Conservation (phyloP, 176 grass and related monocot genomes). For the Puya raimondii region DNA sequence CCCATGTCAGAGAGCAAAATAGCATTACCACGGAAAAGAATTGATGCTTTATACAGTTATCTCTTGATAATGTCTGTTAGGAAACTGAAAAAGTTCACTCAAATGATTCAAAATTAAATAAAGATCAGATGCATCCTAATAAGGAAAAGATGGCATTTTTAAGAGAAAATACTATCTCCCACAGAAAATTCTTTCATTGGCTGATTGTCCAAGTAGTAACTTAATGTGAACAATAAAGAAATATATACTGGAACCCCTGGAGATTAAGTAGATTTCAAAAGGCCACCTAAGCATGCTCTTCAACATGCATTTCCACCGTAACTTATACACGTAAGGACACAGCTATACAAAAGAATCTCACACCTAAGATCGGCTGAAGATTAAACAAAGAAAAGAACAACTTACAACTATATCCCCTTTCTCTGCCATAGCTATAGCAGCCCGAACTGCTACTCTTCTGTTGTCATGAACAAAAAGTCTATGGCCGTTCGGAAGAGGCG, state of each 20-base stretch:
- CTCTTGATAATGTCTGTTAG: background rate
- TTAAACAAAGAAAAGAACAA: background rate
- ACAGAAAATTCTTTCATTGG: background rate
- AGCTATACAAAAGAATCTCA: background rate
- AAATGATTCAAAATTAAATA: too few species aligned
- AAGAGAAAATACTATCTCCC: background rate
- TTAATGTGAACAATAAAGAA: background rate
- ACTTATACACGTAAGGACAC: too few species aligned
- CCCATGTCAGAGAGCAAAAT: background rate
- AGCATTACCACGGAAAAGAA: background rate
- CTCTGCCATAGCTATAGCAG: conserved; percentile 25
- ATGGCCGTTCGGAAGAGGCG: conserved; percentile 21
- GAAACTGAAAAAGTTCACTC: background rate
- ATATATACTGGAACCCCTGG: too few species aligned
- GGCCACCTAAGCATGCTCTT: too few species aligned
- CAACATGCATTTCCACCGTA: too few species aligned
- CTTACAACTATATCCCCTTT: conserved; percentile 29
- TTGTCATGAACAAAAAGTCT: conserved; percentile 28
- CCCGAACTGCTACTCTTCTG: conserved; percentile 26
- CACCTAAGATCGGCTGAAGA: background rate
- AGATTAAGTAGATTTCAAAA: too few species aligned
- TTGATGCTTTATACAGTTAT: background rate
- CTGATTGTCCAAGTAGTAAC: background rate
- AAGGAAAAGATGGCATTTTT: too few species aligned
- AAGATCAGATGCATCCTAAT: too few species aligned